phyloP scores from a whole-genome alignment of 768 basidiomycete species.

The Kwoniella dejecticola region DNA sequence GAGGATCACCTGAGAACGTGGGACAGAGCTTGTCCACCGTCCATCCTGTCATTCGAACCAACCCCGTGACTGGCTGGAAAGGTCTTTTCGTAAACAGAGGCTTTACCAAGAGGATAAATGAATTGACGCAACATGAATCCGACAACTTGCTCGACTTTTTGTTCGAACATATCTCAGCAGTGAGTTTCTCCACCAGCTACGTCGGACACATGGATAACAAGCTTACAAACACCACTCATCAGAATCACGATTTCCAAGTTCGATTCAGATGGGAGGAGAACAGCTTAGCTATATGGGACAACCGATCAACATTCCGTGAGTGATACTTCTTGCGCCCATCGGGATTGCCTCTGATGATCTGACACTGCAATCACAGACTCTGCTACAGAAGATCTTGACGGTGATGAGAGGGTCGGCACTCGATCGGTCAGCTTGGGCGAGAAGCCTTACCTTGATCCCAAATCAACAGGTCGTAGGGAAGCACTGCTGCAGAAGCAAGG shows the following conservation, averaged over 20 bases:
- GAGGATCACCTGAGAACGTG: constrained; percentile 64
- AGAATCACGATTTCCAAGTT: constrained; percentile 65
- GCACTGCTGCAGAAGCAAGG: too few relatives aligned
- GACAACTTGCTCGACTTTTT: constrained; percentile 56
- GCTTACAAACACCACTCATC: too few relatives aligned
- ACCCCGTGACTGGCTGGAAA: constrained; percentile 67
- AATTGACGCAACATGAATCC: constrained; percentile 63
- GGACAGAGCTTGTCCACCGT: constrained; percentile 61
- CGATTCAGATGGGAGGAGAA: constrained; percentile 60
- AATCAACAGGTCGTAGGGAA: constrained; percentile 29
- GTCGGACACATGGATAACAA: neutral
- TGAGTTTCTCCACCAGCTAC: constrained; percentile 9
- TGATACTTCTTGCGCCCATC: constrained; percentile 7
- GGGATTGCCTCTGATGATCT: neutral
- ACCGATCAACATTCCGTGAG: constrained; percentile 58
- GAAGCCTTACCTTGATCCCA: constrained; percentile 60
- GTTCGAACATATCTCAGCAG: constrained; percentile 59
- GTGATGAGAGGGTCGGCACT: constrained; percentile 56
- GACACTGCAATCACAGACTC: constrained; percentile 23
- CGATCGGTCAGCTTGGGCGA: constrained; percentile 64
- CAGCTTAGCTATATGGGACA: constrained; percentile 68
- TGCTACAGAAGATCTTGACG: constrained; percentile 36
- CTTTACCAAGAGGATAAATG: constrained; percentile 64
- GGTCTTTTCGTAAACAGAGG: constrained; percentile 63
- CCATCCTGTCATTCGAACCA: constrained; percentile 63